phyloP scores from a whole-genome alignment of 2,329 filamentous ascomycete genomes.

The Talaromyces sp. region DNA sequence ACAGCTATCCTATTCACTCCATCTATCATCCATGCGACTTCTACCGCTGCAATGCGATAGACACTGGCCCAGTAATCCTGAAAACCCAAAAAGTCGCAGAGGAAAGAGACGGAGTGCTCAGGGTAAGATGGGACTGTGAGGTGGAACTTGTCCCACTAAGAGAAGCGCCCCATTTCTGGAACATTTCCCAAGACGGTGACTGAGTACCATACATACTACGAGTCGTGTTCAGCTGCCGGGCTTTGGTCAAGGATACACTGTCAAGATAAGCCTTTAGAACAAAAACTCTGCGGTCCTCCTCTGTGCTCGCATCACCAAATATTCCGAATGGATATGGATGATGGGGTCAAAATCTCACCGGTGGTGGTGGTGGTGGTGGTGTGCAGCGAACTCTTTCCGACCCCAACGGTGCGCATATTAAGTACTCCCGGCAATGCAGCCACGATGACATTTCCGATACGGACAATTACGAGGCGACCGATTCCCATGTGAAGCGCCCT shows the following conservation, averaged over 20 bases:
- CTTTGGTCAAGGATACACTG: neutral
- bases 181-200: constrained; percentile 7
- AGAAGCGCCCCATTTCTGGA: constrained; percentile 10
- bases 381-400: neutral
- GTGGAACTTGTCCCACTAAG: neutral
- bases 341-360: neutral
- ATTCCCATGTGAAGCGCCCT: neutral
- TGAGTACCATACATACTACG: neutral
- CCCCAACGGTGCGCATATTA: neutral
- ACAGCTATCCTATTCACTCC: neutral
- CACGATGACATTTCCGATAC: neutral
- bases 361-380: neutral
- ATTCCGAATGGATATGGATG: neutral
- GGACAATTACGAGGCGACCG: neutral
- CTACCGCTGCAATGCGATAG: neutral
- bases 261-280: neutral
- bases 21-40: neutral
- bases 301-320: neutral
- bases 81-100: too few species aligned
- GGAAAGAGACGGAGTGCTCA: too few species aligned
- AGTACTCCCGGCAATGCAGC: neutral
- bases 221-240: neutral
- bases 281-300: neutral
- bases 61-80: neutral
- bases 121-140: neutral